Conservation (phyloP, 164 flowering plant genomes). For the Annona cherimola region DNA sequence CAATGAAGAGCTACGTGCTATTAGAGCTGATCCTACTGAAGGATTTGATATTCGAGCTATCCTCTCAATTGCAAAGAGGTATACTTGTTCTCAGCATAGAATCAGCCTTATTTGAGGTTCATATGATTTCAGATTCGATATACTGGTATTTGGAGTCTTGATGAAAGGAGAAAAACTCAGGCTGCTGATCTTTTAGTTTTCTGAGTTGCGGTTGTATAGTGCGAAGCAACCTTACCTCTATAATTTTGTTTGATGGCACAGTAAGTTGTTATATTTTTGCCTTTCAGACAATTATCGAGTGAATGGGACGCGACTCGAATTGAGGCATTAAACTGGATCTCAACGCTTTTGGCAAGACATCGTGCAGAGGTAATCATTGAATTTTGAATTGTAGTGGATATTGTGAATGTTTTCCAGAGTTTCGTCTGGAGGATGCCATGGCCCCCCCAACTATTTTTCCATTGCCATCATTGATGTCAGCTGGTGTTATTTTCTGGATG, state of each 20-base stretch:
- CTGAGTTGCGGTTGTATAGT: too few species aligned
- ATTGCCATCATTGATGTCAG: not conserved
- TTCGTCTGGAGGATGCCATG: not conserved
- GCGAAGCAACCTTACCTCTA: not conserved
- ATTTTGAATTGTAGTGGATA: not conserved
- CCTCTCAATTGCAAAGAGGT: slow-evolving; percentile 92
- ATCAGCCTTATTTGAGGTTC: slow-evolving; percentile 24
- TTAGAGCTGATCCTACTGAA: slow-evolving; percentile 75
- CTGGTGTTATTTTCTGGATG: not conserved
- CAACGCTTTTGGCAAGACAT: slow-evolving; percentile 66
- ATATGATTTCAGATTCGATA: not conserved
- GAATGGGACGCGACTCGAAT: slow-evolving; percentile 92
- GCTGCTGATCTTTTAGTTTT: too few species aligned
- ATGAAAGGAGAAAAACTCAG: too few species aligned
- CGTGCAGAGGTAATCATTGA: slow-evolving; percentile 63
- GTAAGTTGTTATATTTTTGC: slow-evolving; percentile 9
- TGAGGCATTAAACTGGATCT: slow-evolving; percentile 92
- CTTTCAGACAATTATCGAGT: slow-evolving; percentile 65
- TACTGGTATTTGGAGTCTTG: too few species aligned
- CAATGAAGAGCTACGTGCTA: slow-evolving; percentile 84
- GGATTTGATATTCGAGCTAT: slow-evolving; percentile 89
- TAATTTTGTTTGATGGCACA: slow-evolving; percentile 3
- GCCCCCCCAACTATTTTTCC: not conserved
- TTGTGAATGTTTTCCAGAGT: not conserved
- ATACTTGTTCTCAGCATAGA: slow-evolving; percentile 26